These are phyloP conservation scores for Elsinoe perseae DNA, from an alignment of 2,329 filamentous ascomycete species.

Conservation along the genomic window DNA sequence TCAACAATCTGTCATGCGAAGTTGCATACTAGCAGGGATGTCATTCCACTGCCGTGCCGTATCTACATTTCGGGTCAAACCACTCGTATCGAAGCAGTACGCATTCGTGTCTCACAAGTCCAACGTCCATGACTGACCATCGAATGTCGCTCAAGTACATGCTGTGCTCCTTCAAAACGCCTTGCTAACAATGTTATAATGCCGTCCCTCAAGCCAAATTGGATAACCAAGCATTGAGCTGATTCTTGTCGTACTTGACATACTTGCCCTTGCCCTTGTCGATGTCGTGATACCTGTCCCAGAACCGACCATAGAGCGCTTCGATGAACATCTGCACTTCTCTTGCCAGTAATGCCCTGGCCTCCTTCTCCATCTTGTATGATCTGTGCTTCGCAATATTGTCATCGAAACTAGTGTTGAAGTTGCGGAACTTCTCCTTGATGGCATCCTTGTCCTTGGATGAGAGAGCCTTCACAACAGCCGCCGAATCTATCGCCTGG, in stretches of 20 bases:
- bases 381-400: conserved; percentile 74
- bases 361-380: conserved; percentile 85
- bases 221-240: conserved; percentile 56
- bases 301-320: conserved; percentile 89
- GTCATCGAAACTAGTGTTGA: conserved; percentile 87
- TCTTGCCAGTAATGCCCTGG: conserved; percentile 67
- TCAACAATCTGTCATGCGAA: background rate
- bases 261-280: conserved; percentile 98
- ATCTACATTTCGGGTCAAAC: background rate
- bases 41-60: background rate
- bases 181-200: conserved; percentile 12
- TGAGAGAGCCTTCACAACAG: conserved; percentile 72
- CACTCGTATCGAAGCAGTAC: background rate
- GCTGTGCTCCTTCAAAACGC: conserved; percentile 7
- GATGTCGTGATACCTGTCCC: conserved; percentile 93
- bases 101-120: background rate
- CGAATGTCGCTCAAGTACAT: background rate
- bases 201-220: conserved; percentile 16
- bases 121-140: conserved; percentile 1
- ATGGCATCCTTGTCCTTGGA: conserved; percentile 94
- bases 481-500: conserved; percentile 62
- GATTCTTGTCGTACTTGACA: conserved; percentile 89
- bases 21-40: conserved; percentile 1
- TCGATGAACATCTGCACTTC: conserved; percentile 90
- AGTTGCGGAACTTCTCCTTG: conserved; percentile 89